phyloP scores from a whole-genome alignment of 2,329 filamentous ascomycete species.

The Sporothrix mexicana region DNA sequence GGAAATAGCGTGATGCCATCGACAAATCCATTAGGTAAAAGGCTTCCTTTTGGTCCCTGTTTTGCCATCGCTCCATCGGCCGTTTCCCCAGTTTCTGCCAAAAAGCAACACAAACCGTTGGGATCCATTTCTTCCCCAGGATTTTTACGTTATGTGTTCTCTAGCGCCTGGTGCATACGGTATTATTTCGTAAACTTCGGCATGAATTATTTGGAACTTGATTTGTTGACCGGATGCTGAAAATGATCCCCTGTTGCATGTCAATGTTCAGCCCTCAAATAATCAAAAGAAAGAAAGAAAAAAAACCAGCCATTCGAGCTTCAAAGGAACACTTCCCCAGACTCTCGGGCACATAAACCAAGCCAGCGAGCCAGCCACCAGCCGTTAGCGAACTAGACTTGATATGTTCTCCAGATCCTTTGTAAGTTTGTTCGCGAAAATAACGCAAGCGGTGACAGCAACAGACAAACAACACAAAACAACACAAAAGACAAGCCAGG shows the following conservation, averaged over 20 bases:
- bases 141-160: not conserved
- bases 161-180: not conserved
- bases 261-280: not conserved
- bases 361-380: not conserved
- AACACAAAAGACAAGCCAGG: slow-evolving; percentile 10
- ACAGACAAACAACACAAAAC: not conserved
- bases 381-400: too few species aligned
- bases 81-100: slow-evolving; percentile 11
- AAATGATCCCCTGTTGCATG: not conserved
- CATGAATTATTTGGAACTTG: not conserved
- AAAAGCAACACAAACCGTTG: not conserved
- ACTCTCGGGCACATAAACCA: not conserved
- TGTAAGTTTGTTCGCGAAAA: not conserved
- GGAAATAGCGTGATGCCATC: not conserved
- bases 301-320: too few species aligned
- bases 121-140: slow-evolving; percentile 13
- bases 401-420: too few species aligned
- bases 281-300: too few species aligned
- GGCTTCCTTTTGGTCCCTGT: not conserved
- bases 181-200: not conserved
- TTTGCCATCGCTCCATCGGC: not conserved
- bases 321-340: not conserved
- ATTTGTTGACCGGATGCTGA: not conserved
- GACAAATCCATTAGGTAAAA: slow-evolving; percentile 24
- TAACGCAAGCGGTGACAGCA: not conserved